Evolutionary conservation across 768 basidiomycete species (phyloP).

Genomic region (Cystofilobasidium ferigula): DNA sequence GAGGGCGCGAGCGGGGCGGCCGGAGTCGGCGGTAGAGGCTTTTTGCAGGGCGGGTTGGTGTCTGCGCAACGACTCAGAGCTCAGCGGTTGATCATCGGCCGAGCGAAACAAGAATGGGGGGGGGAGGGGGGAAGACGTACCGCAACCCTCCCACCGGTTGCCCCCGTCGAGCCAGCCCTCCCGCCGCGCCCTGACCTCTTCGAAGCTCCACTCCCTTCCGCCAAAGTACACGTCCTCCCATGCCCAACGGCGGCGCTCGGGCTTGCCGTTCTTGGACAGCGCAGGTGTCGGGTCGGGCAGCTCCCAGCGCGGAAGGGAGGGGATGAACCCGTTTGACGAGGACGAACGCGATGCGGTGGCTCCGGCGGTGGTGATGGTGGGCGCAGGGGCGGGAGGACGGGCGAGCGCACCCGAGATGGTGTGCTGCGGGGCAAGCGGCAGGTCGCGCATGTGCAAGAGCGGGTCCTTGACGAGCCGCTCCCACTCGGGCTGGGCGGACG

Average conservation of each 20-base stretch:
- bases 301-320: conserved; percentile 8
- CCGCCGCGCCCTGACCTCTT: conserved; percentile 48
- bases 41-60: conserved; percentile 5
- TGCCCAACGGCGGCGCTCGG: conserved; percentile 37
- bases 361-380: conserved; percentile 22
- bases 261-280: conserved; percentile 28
- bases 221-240: conserved; percentile 58
- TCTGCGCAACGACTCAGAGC: too few species aligned
- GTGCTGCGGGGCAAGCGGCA: background rate
- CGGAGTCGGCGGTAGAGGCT: background rate
- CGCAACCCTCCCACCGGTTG: conserved; percentile 33
- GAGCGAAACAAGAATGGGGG: background rate
- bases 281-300: conserved; percentile 22
- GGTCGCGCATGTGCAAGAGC: conserved; percentile 38
- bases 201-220: conserved; percentile 68
- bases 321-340: conserved; percentile 11
- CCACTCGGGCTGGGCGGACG: conserved; percentile 36
- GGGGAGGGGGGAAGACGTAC: conserved; percentile 6
- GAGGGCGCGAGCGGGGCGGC: background rate
- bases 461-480: conserved; percentile 42
- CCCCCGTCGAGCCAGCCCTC: conserved; percentile 30
- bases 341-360: conserved; percentile 23
- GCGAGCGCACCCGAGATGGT: conserved; percentile 21
- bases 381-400: conserved; percentile 30
- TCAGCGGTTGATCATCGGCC: background rate